These are phyloP conservation scores for Blastobotrys persicus DNA, from an alignment of 1,139 yeast species.

Conservation along the genomic window DNA sequence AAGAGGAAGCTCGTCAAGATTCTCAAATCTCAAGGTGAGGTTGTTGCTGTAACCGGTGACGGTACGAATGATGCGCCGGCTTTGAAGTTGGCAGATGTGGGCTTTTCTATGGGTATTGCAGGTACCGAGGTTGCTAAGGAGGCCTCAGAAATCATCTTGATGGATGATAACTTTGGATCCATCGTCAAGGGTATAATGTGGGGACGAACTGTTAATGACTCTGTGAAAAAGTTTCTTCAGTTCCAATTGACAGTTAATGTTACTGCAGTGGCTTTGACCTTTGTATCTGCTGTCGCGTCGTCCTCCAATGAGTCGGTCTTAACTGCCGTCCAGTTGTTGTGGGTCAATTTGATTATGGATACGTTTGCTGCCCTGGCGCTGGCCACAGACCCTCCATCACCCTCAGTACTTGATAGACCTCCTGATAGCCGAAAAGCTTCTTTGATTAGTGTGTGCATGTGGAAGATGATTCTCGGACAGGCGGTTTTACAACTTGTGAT, in stretches of 20 bases:
- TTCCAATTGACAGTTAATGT: slow-evolving; percentile 94
- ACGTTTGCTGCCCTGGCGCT: slow-evolving; percentile 95
- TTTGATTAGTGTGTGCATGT: slow-evolving; percentile 85
- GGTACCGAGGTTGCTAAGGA: slow-evolving; percentile 84
- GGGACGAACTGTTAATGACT: slow-evolving; percentile 96
- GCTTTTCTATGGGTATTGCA: slow-evolving; percentile 83
- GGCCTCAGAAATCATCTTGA: slow-evolving; percentile 69
- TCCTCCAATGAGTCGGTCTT: slow-evolving; percentile 76
- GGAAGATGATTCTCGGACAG: slow-evolving; percentile 97
- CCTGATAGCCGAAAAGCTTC: slow-evolving; percentile 86
- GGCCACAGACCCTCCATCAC: slow-evolving; percentile 96
- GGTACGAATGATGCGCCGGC: slow-evolving; percentile 90
- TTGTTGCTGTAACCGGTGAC: slow-evolving; percentile 98
- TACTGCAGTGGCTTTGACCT: slow-evolving; percentile 90
- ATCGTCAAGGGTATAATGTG: slow-evolving; percentile 98
- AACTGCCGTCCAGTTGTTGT: slow-evolving; percentile 93
- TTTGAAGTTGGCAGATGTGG: slow-evolving; percentile 76
- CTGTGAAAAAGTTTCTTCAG: slow-evolving; percentile 92
- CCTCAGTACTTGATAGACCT: slow-evolving; percentile 67
- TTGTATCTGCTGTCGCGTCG: slow-evolving; percentile 89
- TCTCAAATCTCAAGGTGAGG: slow-evolving; percentile 78
- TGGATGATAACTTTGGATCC: slow-evolving; percentile 88
- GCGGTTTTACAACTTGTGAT: slow-evolving; percentile 71
- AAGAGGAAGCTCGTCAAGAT: slow-evolving; percentile 82
- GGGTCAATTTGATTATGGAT: slow-evolving; percentile 98